phyloP scores from a whole-genome alignment of 176 grass and related monocot species.

The Miscanthus lutarioriparius region DNA sequence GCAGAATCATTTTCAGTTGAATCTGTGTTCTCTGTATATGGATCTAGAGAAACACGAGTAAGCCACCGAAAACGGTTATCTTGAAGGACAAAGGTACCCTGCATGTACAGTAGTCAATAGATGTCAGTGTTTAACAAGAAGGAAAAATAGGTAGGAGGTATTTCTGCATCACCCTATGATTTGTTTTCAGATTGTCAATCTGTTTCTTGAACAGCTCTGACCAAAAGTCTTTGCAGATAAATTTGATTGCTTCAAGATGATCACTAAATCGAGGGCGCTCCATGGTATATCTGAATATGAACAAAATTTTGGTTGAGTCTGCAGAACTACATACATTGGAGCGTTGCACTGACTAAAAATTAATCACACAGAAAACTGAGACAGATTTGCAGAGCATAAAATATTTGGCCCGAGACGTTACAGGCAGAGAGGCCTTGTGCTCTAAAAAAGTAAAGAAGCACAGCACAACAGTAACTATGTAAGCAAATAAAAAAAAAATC shows the following conservation, averaged over 20 bases:
- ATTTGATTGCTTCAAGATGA: slow-evolving; percentile 97
- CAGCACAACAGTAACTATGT: neutral
- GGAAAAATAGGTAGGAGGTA: neutral
- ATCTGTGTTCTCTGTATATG: slow-evolving; percentile 50
- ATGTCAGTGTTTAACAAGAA: slow-evolving; percentile 21
- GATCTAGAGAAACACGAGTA: slow-evolving; percentile 71
- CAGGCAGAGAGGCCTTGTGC: neutral
- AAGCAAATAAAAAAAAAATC: neutral
- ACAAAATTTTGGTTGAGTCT: slow-evolving; percentile 11
- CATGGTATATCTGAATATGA: slow-evolving; percentile 77
- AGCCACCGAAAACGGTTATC: slow-evolving; percentile 91
- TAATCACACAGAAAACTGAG: neutral
- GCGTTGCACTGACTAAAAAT: neutral
- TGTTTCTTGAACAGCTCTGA: slow-evolving; percentile 94
- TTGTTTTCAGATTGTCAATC: slow-evolving; percentile 97
- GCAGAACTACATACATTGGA: neutral
- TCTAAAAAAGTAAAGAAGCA: neutral
- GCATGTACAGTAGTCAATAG: slow-evolving; percentile 21
- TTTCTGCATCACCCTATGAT: slow-evolving; percentile 77
- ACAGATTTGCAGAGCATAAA: neutral
- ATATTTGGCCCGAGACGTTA: neutral
- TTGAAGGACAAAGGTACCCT: slow-evolving; percentile 98
- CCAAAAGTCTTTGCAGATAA: slow-evolving; percentile 99
- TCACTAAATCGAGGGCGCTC: slow-evolving; percentile 86
- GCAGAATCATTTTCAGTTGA: slow-evolving; percentile 55